Evolutionary conservation across 441 rosid genomes (phyloP).

Genomic region (Pelargonium australe): DNA sequence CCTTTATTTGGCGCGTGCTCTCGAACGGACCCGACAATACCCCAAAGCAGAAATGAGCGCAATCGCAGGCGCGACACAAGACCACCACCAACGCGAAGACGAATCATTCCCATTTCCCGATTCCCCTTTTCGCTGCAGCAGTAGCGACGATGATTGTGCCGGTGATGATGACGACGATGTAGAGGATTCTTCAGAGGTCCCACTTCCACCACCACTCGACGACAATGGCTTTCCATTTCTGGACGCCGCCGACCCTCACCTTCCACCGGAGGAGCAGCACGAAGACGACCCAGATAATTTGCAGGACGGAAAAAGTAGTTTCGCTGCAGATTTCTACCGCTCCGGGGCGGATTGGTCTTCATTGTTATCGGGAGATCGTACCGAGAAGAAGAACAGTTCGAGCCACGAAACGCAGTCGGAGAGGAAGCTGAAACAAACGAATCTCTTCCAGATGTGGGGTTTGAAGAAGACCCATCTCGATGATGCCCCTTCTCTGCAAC

Average conservation of each 20-base stretch:
- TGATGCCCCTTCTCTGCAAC: slow-evolving; percentile 21
- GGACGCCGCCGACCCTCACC: slow-evolving; percentile 2
- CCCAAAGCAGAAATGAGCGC: not conserved
- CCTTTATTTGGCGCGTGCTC: not conserved
- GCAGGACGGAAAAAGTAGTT: slow-evolving; percentile 35
- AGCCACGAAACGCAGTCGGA: slow-evolving; percentile 18
- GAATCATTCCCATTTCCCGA: not conserved
- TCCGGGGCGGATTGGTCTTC: slow-evolving; percentile 59
- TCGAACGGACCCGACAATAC: not conserved
- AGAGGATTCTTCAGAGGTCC: not conserved
- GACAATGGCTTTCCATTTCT: slow-evolving; percentile 31
- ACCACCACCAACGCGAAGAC: no score
- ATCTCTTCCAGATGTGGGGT: slow-evolving; percentile 61
- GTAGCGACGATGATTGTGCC: slow-evolving; percentile 1
- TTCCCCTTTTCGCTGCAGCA: not conserved
- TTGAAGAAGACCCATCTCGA: slow-evolving; percentile 23
- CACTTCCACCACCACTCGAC: slow-evolving; percentile 11
- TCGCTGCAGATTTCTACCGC: slow-evolving; percentile 59
- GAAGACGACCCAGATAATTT: slow-evolving; percentile 7
- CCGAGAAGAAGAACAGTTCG: not conserved
- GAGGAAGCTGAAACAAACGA: slow-evolving; percentile 44
- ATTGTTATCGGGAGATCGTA: slow-evolving; percentile 23
- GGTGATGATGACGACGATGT: not conserved
- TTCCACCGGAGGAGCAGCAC: slow-evolving; percentile 3
- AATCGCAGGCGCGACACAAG: not conserved